A percentile compares a stretch with the other conserved stretches of the same genome.
These are phyloP conservation scores for Globisporangium solare DNA, from an alignment of 352 stramenopile genomes.

Conservation along the genomic window DNA sequence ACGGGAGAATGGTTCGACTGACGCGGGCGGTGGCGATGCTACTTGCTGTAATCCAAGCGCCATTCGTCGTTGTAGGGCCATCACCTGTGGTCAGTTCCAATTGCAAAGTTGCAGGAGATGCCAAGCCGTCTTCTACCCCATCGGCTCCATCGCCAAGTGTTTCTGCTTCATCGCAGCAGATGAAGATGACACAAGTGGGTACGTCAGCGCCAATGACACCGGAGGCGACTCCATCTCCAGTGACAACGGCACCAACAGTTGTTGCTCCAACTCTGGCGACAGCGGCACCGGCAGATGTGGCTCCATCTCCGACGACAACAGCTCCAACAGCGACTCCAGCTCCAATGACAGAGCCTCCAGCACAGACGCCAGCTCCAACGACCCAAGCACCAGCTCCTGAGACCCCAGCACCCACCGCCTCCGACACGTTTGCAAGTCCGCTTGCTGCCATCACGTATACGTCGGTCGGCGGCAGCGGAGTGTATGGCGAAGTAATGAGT, in stretches of 20 bases:
- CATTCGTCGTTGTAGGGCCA: too few relatives aligned
- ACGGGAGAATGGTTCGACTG: too few relatives aligned
- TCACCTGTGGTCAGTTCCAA: too few relatives aligned
- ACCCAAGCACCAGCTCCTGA: background rate
- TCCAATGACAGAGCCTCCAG: background rate
- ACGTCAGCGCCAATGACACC: background rate
- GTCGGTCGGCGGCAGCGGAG: conserved; percentile 20
- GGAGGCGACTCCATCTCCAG: too few relatives aligned
- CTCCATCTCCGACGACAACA: background rate
- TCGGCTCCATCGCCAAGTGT: too few relatives aligned
- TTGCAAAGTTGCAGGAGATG: too few relatives aligned
- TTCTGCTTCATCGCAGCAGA: too few relatives aligned
- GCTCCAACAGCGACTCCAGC: background rate
- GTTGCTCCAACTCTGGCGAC: background rate
- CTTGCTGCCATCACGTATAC: conserved; percentile 22
- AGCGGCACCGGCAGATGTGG: background rate
- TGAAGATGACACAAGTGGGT: too few relatives aligned
- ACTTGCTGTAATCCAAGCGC: too few relatives aligned
- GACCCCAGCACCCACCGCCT: background rate
- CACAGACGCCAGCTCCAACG: background rate
- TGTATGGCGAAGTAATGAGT: conserved; percentile 29
- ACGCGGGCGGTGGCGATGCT: too few relatives aligned
- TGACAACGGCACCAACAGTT: background rate
- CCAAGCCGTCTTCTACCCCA: too few relatives aligned
- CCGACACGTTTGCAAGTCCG: conserved; percentile 1